Percentiles rank a stretch among this genome's conserved stretches.
Conservation (phyloP, 2,329 filamentous ascomycete species). For the Calycina herbarum region DNA sequence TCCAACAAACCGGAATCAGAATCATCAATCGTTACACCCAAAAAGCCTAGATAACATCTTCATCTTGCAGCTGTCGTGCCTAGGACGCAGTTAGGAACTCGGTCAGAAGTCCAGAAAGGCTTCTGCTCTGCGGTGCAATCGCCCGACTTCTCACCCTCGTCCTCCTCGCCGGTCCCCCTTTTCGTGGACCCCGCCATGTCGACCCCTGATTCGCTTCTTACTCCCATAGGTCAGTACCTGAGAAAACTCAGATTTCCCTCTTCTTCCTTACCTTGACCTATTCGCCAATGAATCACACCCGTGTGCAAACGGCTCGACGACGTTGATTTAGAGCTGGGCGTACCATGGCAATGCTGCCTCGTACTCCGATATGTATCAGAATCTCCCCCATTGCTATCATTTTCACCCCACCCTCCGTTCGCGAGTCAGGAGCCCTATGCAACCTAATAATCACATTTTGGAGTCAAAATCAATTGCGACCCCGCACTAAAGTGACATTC, state of each 20-base stretch:
- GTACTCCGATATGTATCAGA: not conserved
- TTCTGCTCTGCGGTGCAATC: not conserved
- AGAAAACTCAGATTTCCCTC: constrained; percentile 18
- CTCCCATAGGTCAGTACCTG: constrained; percentile 34
- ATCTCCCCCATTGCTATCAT: not conserved
- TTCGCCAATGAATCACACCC: constrained; percentile 29
- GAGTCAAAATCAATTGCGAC: constrained; percentile 4
- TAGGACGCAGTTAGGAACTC: not conserved
- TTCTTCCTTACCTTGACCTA: constrained; percentile 12
- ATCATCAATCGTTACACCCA: constrained; percentile 6
- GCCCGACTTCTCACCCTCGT: not conserved
- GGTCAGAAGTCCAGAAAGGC: not conserved
- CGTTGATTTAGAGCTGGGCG: constrained; percentile 26
- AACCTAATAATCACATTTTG: not conserved
- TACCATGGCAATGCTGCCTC: not conserved
- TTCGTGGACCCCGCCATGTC: constrained; percentile 28
- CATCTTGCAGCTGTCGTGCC: constrained; percentile 2
- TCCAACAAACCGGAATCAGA: constrained; percentile 6
- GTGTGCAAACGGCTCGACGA: constrained; percentile 31
- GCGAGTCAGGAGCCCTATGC: constrained; percentile 9
- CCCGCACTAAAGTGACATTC: constrained; percentile 14
- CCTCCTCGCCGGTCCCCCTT: constrained; percentile 2
- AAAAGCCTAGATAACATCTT: not conserved
- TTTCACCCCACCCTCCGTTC: constrained; percentile 11
- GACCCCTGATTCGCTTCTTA: constrained; percentile 30